A percentile compares a stretch with the other conserved stretches of the same genome.
phyloP scores from a whole-genome alignment of 257 asterid species.

The Cruciata laevipes region DNA sequence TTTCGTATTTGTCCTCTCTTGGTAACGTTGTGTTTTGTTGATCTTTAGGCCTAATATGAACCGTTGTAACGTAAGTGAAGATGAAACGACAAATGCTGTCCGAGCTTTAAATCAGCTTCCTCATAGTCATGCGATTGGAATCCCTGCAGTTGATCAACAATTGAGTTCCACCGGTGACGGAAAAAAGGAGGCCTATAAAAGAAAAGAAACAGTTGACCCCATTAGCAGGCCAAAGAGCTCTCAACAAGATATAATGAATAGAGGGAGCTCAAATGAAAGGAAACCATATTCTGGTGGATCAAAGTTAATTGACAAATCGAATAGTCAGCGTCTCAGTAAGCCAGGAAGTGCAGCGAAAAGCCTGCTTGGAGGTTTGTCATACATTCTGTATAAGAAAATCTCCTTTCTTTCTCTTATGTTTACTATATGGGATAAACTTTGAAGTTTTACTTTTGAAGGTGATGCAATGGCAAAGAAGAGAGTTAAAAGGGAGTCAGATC shows the following conservation, averaged over 20 bases:
- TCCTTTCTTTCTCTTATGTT: constrained; percentile 12
- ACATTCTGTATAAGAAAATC: constrained; percentile 15
- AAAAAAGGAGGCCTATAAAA: constrained; percentile 49
- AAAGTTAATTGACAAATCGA: constrained; percentile 25
- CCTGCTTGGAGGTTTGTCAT: constrained; percentile 45
- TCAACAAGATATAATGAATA: constrained; percentile 32
- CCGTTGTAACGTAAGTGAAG: constrained; percentile 63
- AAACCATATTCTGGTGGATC: constrained; percentile 38
- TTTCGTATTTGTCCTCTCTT: neutral
- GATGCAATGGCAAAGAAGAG: constrained; percentile 45
- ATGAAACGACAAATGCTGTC: constrained; percentile 62
- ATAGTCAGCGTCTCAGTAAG: constrained; percentile 30
- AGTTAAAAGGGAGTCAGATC: constrained; percentile 40
- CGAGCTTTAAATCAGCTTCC: constrained; percentile 37
- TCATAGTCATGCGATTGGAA: constrained; percentile 38
- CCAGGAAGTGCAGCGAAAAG: constrained; percentile 26
- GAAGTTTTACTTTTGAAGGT: constrained; percentile 43
- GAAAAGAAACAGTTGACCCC: constrained; percentile 30
- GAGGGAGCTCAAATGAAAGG: constrained; percentile 38
- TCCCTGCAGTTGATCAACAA: constrained; percentile 29
- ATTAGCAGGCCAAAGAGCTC: constrained; percentile 29
- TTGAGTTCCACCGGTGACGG: constrained; percentile 23
- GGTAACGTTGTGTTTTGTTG: constrained; percentile 12
- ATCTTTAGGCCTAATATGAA: constrained; percentile 84
- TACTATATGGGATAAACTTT: constrained; percentile 22